Conservation (phyloP, 108 stramenopile species). For the Skeletonema menzelii region DNA sequence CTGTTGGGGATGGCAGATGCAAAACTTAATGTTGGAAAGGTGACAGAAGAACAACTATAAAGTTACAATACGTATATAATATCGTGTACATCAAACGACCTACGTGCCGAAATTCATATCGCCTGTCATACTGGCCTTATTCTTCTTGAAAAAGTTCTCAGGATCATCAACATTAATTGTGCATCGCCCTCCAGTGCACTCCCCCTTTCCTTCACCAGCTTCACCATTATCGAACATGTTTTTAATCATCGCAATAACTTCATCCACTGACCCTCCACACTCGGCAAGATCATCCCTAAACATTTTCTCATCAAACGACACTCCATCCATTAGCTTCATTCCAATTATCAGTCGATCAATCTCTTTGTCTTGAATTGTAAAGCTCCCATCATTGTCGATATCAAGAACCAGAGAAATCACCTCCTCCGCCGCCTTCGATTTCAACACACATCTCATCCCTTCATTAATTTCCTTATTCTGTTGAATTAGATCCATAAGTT, state of each 20-base stretch:
- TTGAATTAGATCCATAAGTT: constrained; percentile 27
- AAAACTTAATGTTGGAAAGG: not conserved
- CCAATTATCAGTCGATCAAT: constrained; percentile 46
- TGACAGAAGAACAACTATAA: not conserved
- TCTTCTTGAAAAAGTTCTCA: constrained; percentile 25
- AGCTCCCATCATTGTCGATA: constrained; percentile 44
- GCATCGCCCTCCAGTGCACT: not conserved
- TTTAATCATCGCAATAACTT: constrained; percentile 37
- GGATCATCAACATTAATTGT: constrained; percentile 30
- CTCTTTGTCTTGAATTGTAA: constrained; percentile 36
- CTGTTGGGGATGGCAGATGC: not conserved
- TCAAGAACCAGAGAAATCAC: constrained; percentile 41
- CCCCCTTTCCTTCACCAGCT: not conserved
- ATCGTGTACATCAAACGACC: not conserved
- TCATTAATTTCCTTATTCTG: constrained; percentile 48
- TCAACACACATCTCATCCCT: constrained; percentile 31
- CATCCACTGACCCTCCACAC: constrained; percentile 28
- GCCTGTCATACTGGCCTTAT: not conserved
- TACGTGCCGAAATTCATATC: not conserved
- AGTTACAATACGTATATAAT: not conserved
- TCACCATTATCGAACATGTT: constrained; percentile 11
- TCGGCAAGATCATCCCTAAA: constrained; percentile 23
- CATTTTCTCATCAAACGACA: constrained; percentile 19
- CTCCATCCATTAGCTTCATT: constrained; percentile 44
- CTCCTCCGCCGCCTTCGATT: constrained; percentile 26